Base-by-base conservation (phyloP, 306 rosid genomes). In the Senna tora region DNA sequence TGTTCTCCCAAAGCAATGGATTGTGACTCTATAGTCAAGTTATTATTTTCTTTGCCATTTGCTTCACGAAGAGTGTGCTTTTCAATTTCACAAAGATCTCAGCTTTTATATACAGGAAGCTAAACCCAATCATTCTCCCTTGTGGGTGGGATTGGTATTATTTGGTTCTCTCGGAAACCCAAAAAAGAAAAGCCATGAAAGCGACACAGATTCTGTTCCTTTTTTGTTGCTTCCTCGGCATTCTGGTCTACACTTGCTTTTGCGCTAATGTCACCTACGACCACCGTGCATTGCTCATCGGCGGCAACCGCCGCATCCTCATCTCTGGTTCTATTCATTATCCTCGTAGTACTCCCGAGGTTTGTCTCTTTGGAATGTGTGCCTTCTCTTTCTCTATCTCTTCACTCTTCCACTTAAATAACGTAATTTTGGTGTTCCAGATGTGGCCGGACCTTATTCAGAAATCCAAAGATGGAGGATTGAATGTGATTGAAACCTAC, bases 371-470 rank as follows among this genome's bases (percentile, higher is more conserved):
- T 67, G 4, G 8, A 36, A 4, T 36, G 30, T 3, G 30, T 58
- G 19, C 16, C 20, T 20, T 52, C n/a, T 30, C 2, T 32, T 47
- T 45, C 20, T 75, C 12, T 7, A 6, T 69, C 56, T 76, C 4
- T 58, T 54, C 13, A 41, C 13, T 41, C 13, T 41, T 41, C 36
- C 51, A 74, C 9, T 36, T 49, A 42, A 77, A 65, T 56, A 9
- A 42, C 56, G 30, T 68, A 5, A 17, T 12, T 78, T 60, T 79
- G 72, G 32, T 70, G 25, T 61, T 75, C 69, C 63, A 92, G 98
- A 92, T 92, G 93, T 92, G 98, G 98, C 96, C 98, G 78, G 96
- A 84, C 83, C 86, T 92, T 47, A 84, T 92, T 65, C 85, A 85
- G 86, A 90, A 90, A 77, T 84, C 98, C 50, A 90, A 88, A 75